A percentile compares a stretch with the other conserved stretches of the same genome.
Conservation (phyloP, 768 basidiomycete species). For the Kwoniella dejecticola region DNA sequence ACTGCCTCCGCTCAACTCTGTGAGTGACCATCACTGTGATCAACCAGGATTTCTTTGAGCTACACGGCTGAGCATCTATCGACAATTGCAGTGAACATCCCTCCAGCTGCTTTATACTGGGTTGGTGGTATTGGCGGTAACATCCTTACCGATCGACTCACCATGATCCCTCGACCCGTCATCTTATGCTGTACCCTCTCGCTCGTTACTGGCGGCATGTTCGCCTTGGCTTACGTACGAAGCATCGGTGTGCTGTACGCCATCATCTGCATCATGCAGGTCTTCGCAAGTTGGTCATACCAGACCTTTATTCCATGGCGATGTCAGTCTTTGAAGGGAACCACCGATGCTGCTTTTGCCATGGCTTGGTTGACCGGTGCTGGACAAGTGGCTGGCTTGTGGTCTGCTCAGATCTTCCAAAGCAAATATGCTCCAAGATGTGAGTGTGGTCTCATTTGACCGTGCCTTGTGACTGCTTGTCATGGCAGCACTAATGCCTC, state of each 20-base stretch:
- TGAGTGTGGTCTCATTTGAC: conserved; percentile 1
- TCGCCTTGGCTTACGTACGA: conserved; percentile 11
- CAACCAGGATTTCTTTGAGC: conserved; percentile 19
- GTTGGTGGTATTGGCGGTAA: conserved; percentile 18
- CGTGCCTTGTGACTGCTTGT: neutral
- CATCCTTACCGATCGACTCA: conserved; percentile 16
- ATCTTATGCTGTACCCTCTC: conserved; percentile 9
- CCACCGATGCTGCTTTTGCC: conserved; percentile 34
- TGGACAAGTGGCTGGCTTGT: conserved; percentile 18
- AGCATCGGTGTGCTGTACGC: conserved; percentile 31
- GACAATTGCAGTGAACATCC: conserved; percentile 28
- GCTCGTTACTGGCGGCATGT: conserved; percentile 14
- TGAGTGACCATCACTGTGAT: conserved; percentile 6
- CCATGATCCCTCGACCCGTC: conserved; percentile 24
- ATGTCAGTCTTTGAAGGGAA: conserved; percentile 28
- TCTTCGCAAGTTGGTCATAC: conserved; percentile 8
- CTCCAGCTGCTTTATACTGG: conserved; percentile 30
- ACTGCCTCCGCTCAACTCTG: conserved; percentile 13
- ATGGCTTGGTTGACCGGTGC: conserved; percentile 33
- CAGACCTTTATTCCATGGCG: conserved; percentile 32
- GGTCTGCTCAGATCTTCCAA: conserved; percentile 40
- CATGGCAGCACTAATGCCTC: neutral
- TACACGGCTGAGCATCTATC: conserved; percentile 1
- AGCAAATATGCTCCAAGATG: conserved; percentile 38
- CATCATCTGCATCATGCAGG: conserved; percentile 26